A percentile compares a stretch with the other conserved stretches of the same genome.
Evolutionary conservation across 2,329 filamentous ascomycete genomes (phyloP).

Genomic region (Emericellopsis atlantica): DNA sequence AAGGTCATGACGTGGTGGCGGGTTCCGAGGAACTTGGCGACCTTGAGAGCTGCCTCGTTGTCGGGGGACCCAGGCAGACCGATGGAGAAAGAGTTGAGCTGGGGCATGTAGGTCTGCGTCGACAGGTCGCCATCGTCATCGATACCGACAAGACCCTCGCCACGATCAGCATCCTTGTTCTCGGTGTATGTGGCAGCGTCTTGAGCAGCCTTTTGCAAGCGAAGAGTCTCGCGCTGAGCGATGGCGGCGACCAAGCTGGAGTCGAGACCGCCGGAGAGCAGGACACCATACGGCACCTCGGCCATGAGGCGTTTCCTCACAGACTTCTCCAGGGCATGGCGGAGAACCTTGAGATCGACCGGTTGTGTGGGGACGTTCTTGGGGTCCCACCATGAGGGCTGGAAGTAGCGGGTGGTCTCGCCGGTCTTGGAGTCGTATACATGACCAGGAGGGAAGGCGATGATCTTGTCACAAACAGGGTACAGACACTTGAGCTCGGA

Average conservation of each 20-base stretch:
- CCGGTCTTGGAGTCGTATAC: conserved; percentile 91
- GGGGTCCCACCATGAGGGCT: conserved; percentile 87
- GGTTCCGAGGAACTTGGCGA: conserved; percentile 92
- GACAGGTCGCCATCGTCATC: conserved; percentile 84
- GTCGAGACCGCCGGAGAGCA: conserved; percentile 89
- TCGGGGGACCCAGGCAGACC: conserved; percentile 88
- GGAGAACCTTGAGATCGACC: conserved; percentile 70
- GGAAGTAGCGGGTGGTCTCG: conserved; percentile 74
- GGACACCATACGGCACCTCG: conserved; percentile 92
- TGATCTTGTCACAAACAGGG: conserved; percentile 89
- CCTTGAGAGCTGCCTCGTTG: conserved; percentile 80
- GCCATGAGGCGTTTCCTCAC: conserved; percentile 98
- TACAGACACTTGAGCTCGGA: conserved; percentile 92
- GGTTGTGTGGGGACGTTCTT: conserved; percentile 65
- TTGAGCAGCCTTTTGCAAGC: conserved; percentile 53
- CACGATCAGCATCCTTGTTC: conserved; percentile 14
- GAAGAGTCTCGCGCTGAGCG: conserved; percentile 81
- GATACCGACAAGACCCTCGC: conserved; percentile 77
- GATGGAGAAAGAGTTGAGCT: conserved; percentile 98
- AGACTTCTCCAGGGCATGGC: conserved; percentile 74
- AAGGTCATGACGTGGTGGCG: conserved; percentile 98
- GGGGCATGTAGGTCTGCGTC: conserved; percentile 80
- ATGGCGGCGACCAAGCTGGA: conserved; percentile 93
- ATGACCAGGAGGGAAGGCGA: conserved; percentile 88
- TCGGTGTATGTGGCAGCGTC: conserved; percentile 26